Conservation (phyloP, 2,329 filamentous ascomycete genomes). For the Fragosphaeria purpurea region DNA sequence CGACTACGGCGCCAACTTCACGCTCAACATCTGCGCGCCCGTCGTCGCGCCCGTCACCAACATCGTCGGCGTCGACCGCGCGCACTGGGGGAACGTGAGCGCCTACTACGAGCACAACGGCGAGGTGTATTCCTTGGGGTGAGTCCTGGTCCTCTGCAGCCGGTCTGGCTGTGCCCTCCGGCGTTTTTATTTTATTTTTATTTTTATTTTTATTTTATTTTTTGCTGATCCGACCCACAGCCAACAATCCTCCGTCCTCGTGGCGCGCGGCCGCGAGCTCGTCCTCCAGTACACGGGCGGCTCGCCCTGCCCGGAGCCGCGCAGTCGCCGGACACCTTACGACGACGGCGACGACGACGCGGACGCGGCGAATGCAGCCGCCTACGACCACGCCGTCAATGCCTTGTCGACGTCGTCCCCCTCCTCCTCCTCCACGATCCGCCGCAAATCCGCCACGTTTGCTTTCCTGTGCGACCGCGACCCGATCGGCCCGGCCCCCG, state of each 20-base stretch:
- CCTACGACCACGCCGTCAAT: conserved; percentile 21
- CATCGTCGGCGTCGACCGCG: conserved; percentile 54
- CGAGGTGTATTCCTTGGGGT: conserved; percentile 67
- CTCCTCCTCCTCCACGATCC: conserved; percentile 13
- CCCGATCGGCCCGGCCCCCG: conserved; percentile 51
- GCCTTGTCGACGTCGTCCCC: conserved; percentile 1
- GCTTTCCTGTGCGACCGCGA: conserved; percentile 90
- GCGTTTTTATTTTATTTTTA: background rate
- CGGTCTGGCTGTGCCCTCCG: conserved; percentile 6
- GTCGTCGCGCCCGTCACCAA: conserved; percentile 57
- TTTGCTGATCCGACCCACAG: conserved; percentile 23
- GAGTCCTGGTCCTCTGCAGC: no score
- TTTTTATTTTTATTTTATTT: background rate
- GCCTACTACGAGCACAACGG: conserved; percentile 62
- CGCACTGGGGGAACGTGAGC: conserved; percentile 62
- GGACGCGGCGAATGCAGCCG: background rate
- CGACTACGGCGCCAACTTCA: conserved; percentile 75
- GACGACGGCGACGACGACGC: conserved; percentile 18
- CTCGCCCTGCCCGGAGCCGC: conserved; percentile 55
- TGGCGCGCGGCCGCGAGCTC: conserved; percentile 60
- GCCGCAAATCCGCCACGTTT: conserved; percentile 73
- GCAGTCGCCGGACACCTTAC: conserved; percentile 19
- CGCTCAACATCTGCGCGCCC: conserved; percentile 68
- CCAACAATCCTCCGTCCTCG: conserved; percentile 42
- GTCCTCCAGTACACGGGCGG: conserved; percentile 69